Percentiles rank a stretch among this genome's conserved stretches.
Evolutionary conservation across 148 eudicot genomes (phyloP).

Genomic region (Arctostaphylos glauca): DNA sequence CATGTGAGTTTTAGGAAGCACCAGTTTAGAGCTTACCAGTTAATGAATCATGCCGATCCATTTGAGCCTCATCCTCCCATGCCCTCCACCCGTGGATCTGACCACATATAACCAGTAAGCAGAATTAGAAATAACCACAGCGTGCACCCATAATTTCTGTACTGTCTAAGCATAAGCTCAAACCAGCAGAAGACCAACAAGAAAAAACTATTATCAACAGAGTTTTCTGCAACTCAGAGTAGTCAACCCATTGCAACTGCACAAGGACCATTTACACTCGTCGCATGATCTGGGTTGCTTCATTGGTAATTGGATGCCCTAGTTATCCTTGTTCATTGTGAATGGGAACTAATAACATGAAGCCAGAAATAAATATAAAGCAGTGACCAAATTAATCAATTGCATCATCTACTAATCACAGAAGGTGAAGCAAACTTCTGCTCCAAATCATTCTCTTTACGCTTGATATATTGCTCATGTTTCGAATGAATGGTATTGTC

Average conservation of each 20-base stretch:
- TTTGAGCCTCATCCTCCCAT: conserved; percentile 90
- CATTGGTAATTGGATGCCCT: not conserved
- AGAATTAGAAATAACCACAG: not conserved
- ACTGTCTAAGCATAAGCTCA: not conserved
- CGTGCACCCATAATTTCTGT: not conserved
- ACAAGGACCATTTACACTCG: conserved; percentile 7
- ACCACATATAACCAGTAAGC: conserved; percentile 18
- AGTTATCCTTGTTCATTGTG: not conserved
- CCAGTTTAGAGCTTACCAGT: conserved; percentile 44
- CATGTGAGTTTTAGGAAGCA: conserved; percentile 13
- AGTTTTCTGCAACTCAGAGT: not conserved
- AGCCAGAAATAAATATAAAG: not conserved
- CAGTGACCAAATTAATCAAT: not conserved
- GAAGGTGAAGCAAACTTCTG: not conserved
- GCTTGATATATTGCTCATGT: not conserved
- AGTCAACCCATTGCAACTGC: not conserved
- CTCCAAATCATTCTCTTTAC: not conserved
- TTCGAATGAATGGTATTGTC: not conserved
- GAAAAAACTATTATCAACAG: not conserved
- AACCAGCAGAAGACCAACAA: not conserved
- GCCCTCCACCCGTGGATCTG: conserved; percentile 85
- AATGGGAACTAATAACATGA: not conserved
- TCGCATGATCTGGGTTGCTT: not conserved
- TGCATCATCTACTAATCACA: not conserved
- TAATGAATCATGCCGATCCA: conserved; percentile 60